A percentile compares a stretch with the other conserved stretches of the same genome.
These are phyloP conservation scores for Ophiocordyceps camponoti-rufipedis DNA, from an alignment of 2,329 filamentous ascomycete genomes.

Conservation along the genomic window DNA sequence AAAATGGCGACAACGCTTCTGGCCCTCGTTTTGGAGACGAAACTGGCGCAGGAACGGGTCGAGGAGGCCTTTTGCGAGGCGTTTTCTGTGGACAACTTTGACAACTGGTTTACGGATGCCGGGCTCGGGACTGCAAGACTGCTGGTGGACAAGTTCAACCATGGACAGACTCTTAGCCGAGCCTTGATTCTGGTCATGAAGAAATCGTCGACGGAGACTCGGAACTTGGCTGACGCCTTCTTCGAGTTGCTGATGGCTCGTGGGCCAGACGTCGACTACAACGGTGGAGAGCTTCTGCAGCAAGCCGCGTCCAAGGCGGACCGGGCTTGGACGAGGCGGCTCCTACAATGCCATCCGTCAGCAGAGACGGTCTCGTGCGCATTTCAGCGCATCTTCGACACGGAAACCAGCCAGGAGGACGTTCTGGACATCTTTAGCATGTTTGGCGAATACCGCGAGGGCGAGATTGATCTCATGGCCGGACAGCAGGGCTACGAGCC, in stretches of 20 bases:
- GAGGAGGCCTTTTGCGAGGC: constrained; percentile 24
- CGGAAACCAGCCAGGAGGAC: constrained; percentile 28
- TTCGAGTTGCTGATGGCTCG: constrained; percentile 19
- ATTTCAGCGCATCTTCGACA: constrained; percentile 37
- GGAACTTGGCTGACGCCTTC: constrained; percentile 24
- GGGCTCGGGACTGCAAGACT: constrained; percentile 28
- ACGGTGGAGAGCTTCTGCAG: constrained; percentile 33
- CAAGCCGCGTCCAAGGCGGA: constrained; percentile 34
- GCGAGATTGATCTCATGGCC: constrained; percentile 31
- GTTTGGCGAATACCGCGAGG: constrained; percentile 31
- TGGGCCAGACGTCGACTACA: constrained; percentile 28
- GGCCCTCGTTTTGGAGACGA: constrained; percentile 20
- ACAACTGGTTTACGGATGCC: constrained; percentile 25
- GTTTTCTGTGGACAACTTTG: constrained; percentile 21
- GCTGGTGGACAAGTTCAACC: constrained; percentile 29
- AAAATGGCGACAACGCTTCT: constrained; percentile 20
- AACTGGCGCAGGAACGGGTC: constrained; percentile 23
- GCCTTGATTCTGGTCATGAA: constrained; percentile 28
- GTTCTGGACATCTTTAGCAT: constrained; percentile 30
- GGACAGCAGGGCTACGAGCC: constrained; percentile 22
- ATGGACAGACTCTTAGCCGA: constrained; percentile 24
- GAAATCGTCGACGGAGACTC: constrained; percentile 18
- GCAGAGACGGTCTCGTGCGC: constrained; percentile 30
- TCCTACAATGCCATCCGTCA: constrained; percentile 31
- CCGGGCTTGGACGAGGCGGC: constrained; percentile 25